Conservation (phyloP, 2,329 filamentous ascomycete genomes). For the Colletotrichum truncatum region DNA sequence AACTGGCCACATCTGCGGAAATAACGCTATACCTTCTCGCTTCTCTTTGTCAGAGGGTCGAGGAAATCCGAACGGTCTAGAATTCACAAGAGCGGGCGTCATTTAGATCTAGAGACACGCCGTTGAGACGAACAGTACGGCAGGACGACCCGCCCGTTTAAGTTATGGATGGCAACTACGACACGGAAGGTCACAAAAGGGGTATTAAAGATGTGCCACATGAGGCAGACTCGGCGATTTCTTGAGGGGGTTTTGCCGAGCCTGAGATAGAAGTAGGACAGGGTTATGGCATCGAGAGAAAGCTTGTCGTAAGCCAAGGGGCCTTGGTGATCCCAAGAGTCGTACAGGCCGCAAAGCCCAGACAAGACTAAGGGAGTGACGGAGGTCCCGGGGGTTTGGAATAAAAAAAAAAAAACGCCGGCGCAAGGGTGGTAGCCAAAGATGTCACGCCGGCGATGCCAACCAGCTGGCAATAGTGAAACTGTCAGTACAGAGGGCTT, state of each 20-base stretch:
- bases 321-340: not conserved
- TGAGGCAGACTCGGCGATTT: not conserved
- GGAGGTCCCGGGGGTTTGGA: not conserved
- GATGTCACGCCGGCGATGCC: not conserved
- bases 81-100: too few species aligned
- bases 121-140: too few species aligned
- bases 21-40: too few species aligned
- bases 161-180: too few species aligned
- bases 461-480: not conserved
- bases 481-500: not conserved
- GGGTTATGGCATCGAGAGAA: constrained; percentile 3
- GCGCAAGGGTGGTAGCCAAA: not conserved
- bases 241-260: not conserved
- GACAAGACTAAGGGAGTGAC: not conserved
- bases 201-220: not conserved
- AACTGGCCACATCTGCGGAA: too few species aligned
- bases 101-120: too few species aligned
- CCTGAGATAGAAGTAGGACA: not conserved
- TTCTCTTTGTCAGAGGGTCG: too few species aligned
- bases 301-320: constrained; percentile 19
- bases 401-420: not conserved
- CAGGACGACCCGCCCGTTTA: too few species aligned
- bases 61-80: too few species aligned
- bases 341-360: not conserved
- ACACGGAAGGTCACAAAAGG: not conserved